Base-by-base conservation (phyloP, 352 stramenopile species). In the Pseudoperonospora humuli region DNA sequence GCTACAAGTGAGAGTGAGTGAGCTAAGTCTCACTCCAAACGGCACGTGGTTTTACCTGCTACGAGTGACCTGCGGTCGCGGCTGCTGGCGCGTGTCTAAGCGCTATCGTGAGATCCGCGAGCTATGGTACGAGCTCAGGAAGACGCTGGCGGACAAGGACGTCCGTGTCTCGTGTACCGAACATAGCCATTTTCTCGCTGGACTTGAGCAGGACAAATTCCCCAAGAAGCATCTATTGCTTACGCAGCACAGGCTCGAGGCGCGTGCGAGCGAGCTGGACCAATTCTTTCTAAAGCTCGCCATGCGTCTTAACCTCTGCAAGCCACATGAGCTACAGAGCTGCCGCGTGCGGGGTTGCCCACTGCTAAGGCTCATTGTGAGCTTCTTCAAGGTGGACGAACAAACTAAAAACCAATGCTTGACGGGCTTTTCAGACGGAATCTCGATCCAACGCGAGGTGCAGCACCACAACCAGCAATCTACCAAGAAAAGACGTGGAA, bases 101-200 rank as follows among this genome's bases (percentile, higher is more conserved):
- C 72, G 75, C 21, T 87, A 87, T 61, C 71, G 72, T 52, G 72
- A 85, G 50, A 84, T 87, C 50, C 75, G 75, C 54, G 72, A 64
- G 39, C 74, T 87, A 52, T 87, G 68, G 67, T 47, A 67, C 5
- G 38, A 50, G n/a, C 57, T 87, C 31, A 62, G 67, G 39, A 63
- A 56, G 24, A 20, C 55, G 11, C 44, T 80, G 2, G 46, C 47
- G 2, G 54, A 61, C 14, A 63, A 61, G 44, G 41, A 49, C n/a
- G 26, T 38, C 0, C 43, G 49, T 9, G 33, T 5, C 7, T 26
- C 27, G 1, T 85, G 75, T 53, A 72, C 59, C 0, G 75, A 87
- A 39, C 65, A 67, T 26, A 76, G 63, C 47, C 75, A 87, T 48
- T 87, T 85, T 38, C 60, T 87, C 18, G 65, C 61, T 2, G 75